These are phyloP conservation scores for Dipteronia dyeriana DNA, from an alignment of 345 rosid species.

Conservation along the genomic window DNA sequence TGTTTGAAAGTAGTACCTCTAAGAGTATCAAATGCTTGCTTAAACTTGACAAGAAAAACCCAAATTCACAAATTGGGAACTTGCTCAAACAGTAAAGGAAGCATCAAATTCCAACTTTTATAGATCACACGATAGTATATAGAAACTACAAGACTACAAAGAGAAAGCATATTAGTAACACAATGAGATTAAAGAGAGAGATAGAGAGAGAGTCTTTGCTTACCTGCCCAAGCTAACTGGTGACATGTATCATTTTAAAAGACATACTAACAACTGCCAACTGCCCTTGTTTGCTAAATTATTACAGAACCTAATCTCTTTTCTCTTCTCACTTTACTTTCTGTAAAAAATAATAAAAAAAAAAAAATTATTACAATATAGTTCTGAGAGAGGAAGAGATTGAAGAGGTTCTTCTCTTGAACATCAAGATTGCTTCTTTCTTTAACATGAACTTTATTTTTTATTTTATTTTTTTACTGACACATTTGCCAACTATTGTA, in stretches of 20 bases:
- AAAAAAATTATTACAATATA: conserved; percentile 4
- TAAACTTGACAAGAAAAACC: conserved; percentile 42
- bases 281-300: conserved; percentile 58
- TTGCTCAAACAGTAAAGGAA: conserved; percentile 47
- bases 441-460: conserved; percentile 30
- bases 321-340: conserved; percentile 19
- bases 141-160: conserved; percentile 26
- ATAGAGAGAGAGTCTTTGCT: conserved; percentile 32
- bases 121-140: conserved; percentile 37
- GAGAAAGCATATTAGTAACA: conserved; percentile 16
- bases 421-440: conserved; percentile 60
- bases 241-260: conserved; percentile 60
- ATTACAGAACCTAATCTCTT: conserved; percentile 53
- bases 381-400: conserved; percentile 26
- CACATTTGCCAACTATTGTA: conserved; percentile 79
- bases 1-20: conserved; percentile 28
- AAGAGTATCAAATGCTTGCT: conserved; percentile 67
- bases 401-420: conserved; percentile 77
- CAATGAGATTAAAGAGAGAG: conserved; percentile 18
- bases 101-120: conserved; percentile 71
- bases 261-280: conserved; percentile 65
- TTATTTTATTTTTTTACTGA: conserved; percentile 47
- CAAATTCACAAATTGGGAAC: conserved; percentile 46
- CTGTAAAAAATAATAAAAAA: conserved; percentile 14
- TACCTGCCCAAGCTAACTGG: conserved; percentile 52